A percentile compares a stretch with the other conserved stretches of the same genome.
Evolutionary conservation across 2,329 filamentous ascomycete genomes (phyloP).

Genomic region (Aotearoamyces nothofagi): DNA sequence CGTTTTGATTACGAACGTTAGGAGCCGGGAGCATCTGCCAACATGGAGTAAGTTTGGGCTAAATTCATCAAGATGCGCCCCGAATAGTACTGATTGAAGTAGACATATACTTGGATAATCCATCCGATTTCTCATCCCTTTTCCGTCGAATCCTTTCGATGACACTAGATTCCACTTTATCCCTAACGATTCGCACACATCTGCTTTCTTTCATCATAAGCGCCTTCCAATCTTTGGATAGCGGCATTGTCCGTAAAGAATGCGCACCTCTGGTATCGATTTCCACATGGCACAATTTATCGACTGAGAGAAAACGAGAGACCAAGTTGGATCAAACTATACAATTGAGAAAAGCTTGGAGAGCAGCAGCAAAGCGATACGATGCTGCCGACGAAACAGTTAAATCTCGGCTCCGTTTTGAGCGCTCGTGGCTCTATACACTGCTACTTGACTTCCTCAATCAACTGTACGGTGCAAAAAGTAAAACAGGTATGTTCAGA

Average conservation of each 20-base stretch:
- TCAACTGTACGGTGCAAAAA: slow-evolving; percentile 45
- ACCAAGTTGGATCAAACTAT: slow-evolving; percentile 53
- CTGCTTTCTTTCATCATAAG: slow-evolving; percentile 82
- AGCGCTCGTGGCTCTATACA: slow-evolving; percentile 85
- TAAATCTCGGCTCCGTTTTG: slow-evolving; percentile 73
- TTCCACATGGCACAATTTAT: slow-evolving; percentile 87
- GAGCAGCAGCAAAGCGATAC: slow-evolving; percentile 70
- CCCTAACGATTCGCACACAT: slow-evolving; percentile 55
- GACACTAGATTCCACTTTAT: slow-evolving; percentile 56
- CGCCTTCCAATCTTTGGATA: slow-evolving; percentile 89
- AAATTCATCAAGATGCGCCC: no score
- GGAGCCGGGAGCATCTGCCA: slow-evolving; percentile 72
- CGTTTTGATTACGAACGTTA: slow-evolving; percentile 73
- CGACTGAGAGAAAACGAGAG: slow-evolving; percentile 61
- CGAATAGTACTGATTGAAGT: slow-evolving; percentile 5
- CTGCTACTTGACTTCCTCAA: slow-evolving; percentile 71
- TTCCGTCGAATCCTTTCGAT: slow-evolving; percentile 85
- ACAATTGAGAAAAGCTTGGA: slow-evolving; percentile 82
- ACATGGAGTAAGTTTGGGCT: slow-evolving; percentile 64
- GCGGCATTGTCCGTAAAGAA: slow-evolving; percentile 78
- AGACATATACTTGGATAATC: slow-evolving; percentile 63
- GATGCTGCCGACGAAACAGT: slow-evolving; percentile 69
- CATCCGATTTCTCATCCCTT: slow-evolving; percentile 72
- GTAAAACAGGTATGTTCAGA: slow-evolving; percentile 26
- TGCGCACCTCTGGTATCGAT: slow-evolving; percentile 92